Conservation (phyloP, 2,329 filamentous ascomycete genomes). For the Aschersonia sp. region DNA sequence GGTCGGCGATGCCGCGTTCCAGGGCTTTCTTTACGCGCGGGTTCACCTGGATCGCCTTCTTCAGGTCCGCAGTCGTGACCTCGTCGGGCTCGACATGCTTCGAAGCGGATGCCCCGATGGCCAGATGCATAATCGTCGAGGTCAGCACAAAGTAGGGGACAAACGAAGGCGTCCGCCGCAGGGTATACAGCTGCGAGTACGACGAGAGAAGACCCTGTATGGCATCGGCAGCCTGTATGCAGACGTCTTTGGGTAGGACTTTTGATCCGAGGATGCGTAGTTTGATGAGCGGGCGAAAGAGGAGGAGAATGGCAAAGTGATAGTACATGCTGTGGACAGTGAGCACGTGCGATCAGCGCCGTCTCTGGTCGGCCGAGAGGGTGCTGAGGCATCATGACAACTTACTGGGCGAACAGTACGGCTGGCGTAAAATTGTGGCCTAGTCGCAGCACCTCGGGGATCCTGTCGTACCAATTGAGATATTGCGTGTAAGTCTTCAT, state of each 20-base stretch:
- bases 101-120: constrained; percentile 27
- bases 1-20: constrained; percentile 38
- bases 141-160: constrained; percentile 49
- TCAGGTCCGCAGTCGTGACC: constrained; percentile 9
- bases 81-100: constrained; percentile 5
- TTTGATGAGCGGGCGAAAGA: constrained; percentile 60
- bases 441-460: constrained; percentile 49
- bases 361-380: too few species aligned
- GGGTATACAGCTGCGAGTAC: constrained; percentile 43
- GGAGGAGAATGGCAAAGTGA: constrained; percentile 54
- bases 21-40: constrained; percentile 29
- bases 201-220: constrained; percentile 41
- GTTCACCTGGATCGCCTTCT: constrained; percentile 20
- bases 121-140: constrained; percentile 45
- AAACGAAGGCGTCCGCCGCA: constrained; percentile 44
- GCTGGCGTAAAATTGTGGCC: constrained; percentile 59
- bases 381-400: not conserved
- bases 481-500: constrained; percentile 53
- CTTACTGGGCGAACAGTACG: constrained; percentile 61
- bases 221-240: constrained; percentile 44
- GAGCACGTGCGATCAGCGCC: not conserved
- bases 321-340: constrained; percentile 46
- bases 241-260: constrained; percentile 50
- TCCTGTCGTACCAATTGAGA: constrained; percentile 54
- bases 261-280: constrained; percentile 47